Evolutionary conservation across 2,329 filamentous ascomycete genomes (phyloP).

Genomic region (Neophaeococcomyces mojaviensis): DNA sequence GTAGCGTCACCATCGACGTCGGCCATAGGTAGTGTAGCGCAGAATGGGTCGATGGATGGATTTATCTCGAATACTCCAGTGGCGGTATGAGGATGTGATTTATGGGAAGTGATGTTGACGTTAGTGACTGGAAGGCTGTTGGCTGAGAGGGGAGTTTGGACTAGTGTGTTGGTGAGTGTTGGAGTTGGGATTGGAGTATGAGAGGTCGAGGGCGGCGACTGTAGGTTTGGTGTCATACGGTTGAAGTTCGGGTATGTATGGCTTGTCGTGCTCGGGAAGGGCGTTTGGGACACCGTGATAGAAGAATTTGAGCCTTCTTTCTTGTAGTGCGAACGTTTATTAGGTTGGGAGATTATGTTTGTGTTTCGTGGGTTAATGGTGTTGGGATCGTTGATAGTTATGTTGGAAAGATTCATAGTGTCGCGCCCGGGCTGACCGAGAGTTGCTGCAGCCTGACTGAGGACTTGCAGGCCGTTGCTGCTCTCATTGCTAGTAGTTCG

Average conservation of each 20-base stretch:
- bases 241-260: neutral
- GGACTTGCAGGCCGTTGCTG: constrained; percentile 14
- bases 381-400: neutral
- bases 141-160: constrained; percentile 2
- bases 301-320: neutral
- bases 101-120: neutral
- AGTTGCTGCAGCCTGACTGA: constrained; percentile 21
- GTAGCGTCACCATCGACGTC: neutral
- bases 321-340: neutral
- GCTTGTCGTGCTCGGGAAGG: neutral
- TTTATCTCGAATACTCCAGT: constrained; percentile 8
- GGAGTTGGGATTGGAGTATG: neutral
- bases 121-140: neutral
- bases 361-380: neutral
- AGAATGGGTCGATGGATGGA: constrained; percentile 6
- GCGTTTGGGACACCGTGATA: neutral
- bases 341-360: neutral
- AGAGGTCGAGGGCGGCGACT: neutral
- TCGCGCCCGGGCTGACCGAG: neutral
- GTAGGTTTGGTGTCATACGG: too few relatives aligned
- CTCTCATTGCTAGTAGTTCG: neutral
- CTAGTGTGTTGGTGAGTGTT: constrained; percentile 5
- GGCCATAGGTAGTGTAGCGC: neutral
- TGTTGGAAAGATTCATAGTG: neutral
- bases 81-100: neutral